These are phyloP conservation scores for Flueggea neowawraea DNA, from an alignment of 441 rosid species.

Conservation along the genomic window DNA sequence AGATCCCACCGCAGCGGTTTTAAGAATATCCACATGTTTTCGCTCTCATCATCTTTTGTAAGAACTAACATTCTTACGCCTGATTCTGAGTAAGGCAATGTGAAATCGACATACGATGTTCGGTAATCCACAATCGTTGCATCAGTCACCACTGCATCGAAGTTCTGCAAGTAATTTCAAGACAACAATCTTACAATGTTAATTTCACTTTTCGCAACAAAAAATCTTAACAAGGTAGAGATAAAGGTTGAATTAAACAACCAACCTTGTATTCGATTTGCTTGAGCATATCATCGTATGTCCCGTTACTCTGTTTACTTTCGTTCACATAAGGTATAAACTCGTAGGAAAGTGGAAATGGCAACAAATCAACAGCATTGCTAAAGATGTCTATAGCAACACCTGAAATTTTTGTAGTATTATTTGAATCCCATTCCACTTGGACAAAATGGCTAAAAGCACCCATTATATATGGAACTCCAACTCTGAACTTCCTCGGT, in stretches of 20 bases:
- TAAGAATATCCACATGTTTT: conserved; percentile 45
- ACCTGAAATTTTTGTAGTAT: conserved; percentile 12
- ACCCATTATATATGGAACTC: conserved; percentile 16
- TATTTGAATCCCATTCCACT: background rate
- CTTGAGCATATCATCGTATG: conserved; percentile 19
- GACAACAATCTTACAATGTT: too few relatives aligned
- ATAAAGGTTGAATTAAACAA: background rate
- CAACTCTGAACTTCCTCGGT: conserved; percentile 25
- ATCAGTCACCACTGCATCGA: conserved; percentile 6
- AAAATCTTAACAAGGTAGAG: too few relatives aligned
- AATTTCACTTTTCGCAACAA: too few relatives aligned
- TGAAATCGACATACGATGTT: too few relatives aligned
- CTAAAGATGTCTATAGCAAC: conserved; percentile 35
- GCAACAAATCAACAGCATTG: conserved; percentile 17
- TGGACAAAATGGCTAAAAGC: conserved; percentile 21
- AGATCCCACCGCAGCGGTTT: too few relatives aligned
- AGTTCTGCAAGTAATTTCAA: too few relatives aligned
- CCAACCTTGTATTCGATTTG: conserved; percentile 20
- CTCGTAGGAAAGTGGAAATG: conserved; percentile 18
- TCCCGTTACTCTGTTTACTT: background rate
- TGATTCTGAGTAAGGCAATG: conserved; percentile 16
- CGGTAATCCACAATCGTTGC: background rate
- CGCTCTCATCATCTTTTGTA: conserved; percentile 13
- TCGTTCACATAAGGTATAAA: conserved; percentile 31
- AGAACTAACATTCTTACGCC: conserved; percentile 44